Base-by-base conservation (phyloP, 139 green algal species). In the Tetradesmus lagerheimii region DNA sequence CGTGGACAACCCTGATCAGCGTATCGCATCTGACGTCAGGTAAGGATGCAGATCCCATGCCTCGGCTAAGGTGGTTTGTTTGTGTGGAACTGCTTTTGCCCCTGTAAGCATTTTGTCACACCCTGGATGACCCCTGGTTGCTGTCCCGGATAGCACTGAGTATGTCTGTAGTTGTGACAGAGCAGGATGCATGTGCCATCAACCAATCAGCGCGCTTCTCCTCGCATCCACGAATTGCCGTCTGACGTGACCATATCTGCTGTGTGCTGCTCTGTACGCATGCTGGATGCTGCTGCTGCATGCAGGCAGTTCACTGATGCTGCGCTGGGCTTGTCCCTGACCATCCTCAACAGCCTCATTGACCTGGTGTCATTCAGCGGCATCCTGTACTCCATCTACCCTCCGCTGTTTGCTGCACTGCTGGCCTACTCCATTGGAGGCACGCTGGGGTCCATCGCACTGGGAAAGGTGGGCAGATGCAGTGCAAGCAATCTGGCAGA, bases 351-450 rank as follows among this genome's bases (percentile, higher is more conserved):
- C 91, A 94, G 96, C 6, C 38, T 89, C 0, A 91, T 99, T 12
- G 98, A 99, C 93, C 95, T 99, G 50, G 86, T 99, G 2, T 98
- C 95, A 53, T 99, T 99, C 94, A 89, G 39, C 23, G 96, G 95
- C 85, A 99, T 99, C 92, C 92, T 99, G 74, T 99, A 97, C 93
- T 94, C 91, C 87, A 99, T 99, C 90, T 99, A 99, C 93, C 98
- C 98, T 0, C 98, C 98, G 0, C 95, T 99, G 35, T 99, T 99
- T 93, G 94, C 87, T 12, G 98, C 96, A 16, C 93, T 99, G 41
- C 41, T 99, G 0, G 83, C 96, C 4, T 99, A 99, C 92, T 96
- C 97, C 1, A 41, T 99, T 15, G 98, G 98, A 0, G 98, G 98
- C 62, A 99, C 98, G 4, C 95, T 90, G 5, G 93, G 96, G 37